Conservation (phyloP, 495 filamentous ascomycete species). For the Cercophora sp. region DNA sequence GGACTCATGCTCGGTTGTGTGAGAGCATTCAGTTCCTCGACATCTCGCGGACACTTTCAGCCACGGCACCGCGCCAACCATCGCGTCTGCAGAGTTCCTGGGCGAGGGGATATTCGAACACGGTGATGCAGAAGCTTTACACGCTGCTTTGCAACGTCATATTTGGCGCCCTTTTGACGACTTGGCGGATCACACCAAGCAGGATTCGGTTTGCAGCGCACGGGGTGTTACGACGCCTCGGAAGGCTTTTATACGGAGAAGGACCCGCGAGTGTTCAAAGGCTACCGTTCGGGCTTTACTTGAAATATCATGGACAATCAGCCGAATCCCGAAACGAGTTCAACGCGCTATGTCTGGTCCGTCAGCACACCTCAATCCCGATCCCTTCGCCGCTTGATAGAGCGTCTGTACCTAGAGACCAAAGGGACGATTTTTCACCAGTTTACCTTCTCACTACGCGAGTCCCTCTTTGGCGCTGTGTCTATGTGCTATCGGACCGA, state of each 20-base stretch:
- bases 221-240: constrained; percentile 19
- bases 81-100: too few relatives aligned
- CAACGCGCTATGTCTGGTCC: constrained; percentile 27
- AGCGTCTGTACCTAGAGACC: not conserved
- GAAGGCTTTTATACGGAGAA: constrained; percentile 20
- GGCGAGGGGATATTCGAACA: not conserved
- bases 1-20: constrained; percentile 25
- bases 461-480: constrained; percentile 20
- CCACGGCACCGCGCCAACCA: not conserved
- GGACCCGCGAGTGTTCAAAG: constrained; percentile 17
- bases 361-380: constrained; percentile 24
- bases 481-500: constrained; percentile 20
- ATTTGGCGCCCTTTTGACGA: not conserved
- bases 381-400: constrained; percentile 25
- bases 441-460: constrained; percentile 22
- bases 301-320: constrained; percentile 20
- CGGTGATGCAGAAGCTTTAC: not conserved
- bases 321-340: constrained; percentile 24
- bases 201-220: constrained; percentile 20
- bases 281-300: constrained; percentile 33
- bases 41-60: constrained; percentile 13
- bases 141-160: not conserved
- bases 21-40: constrained; percentile 22
- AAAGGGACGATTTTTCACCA: not conserved
- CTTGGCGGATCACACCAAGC: constrained; percentile 22